These are phyloP conservation scores for Fusarium verticillioides DNA, from an alignment of 2,329 filamentous ascomycete species.

Conservation along the genomic window DNA sequence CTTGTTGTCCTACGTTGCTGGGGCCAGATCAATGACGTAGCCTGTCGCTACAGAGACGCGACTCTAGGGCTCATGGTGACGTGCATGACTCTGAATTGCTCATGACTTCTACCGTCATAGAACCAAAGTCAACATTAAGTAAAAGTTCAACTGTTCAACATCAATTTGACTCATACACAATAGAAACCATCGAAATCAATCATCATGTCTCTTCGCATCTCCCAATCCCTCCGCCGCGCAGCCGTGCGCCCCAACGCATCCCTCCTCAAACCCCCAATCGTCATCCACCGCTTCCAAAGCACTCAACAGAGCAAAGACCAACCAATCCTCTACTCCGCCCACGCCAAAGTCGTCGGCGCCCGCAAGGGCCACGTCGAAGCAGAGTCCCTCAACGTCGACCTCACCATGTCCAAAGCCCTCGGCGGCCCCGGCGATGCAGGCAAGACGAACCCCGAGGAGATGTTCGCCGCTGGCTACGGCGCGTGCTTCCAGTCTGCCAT, in stretches of 20 bases:
- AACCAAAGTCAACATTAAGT: background rate
- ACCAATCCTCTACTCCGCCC: slow-evolving; percentile 6
- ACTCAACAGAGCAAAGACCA: background rate
- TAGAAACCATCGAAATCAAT: rapidly evolving
- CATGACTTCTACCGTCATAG: background rate
- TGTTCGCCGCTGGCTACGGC: slow-evolving; percentile 22
- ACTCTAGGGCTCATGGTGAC: slow-evolving; percentile 23
- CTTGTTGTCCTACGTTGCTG: background rate
- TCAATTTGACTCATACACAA: background rate
- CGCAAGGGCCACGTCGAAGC: slow-evolving; percentile 21
- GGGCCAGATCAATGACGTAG: background rate
- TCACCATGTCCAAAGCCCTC: slow-evolving; percentile 27
- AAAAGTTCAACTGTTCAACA: too few relatives aligned
- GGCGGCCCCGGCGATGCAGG: slow-evolving; percentile 19
- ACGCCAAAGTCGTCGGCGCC: slow-evolving; percentile 19
- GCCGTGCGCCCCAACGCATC: background rate
- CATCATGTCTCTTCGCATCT: slow-evolving; percentile 13
- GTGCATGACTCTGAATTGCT: slow-evolving; percentile 9
- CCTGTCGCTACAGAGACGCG: slow-evolving; percentile 10
- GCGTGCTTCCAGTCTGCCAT: slow-evolving; percentile 26
- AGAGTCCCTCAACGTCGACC: slow-evolving; percentile 24
- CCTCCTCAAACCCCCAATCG: background rate
- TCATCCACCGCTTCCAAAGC: background rate
- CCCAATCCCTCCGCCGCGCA: slow-evolving; percentile 2
- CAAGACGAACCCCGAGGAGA: slow-evolving; percentile 15